Evolutionary conservation across 2,329 filamentous ascomycete genomes (phyloP), one percentile per base, ranked within the genome.

Genomic region (Nemania sp.): DNA sequence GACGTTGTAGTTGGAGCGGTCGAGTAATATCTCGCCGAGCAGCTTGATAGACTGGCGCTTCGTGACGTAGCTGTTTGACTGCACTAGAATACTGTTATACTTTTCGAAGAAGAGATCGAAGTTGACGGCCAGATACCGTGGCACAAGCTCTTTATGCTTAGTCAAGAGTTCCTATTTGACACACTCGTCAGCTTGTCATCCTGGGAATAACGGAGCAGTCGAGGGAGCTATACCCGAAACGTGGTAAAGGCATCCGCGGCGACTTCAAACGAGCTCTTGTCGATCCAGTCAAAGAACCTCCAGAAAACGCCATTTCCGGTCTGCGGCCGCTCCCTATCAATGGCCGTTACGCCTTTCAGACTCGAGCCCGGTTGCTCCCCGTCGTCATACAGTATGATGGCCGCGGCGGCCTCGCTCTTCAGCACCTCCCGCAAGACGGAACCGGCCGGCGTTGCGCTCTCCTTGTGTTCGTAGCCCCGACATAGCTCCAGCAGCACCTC

Each of bases 11-110:
- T 99, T 98, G 71, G 95, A 93, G 51, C 96, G 90, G 80, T 98
- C 96, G 38, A 99, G 87, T 64, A 99, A 83, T 55, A 99, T 93
- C 82, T 99, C 96, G 61, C 96, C 96, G 1, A 99, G 88, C 51
- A 99, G 87, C 80, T 99, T 99, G 82, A 98, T 98, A 18, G 94
- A 98, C 82, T 99, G 96, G 57, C 96, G 89, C 81, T 99, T 99
- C 27, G 96, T 99, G 70, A 99, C 96, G 78, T 99, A 99, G 78
- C 93, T 97, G 78, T 94, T 93, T 35, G 94, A 97, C 78, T 97
- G 93, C 43, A 98, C 89, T 35, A 99, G 86, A 26, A 92, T 89
- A 66, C 88, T 88, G 83, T 98, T 98, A 84, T 98, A 98, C 78
- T 90, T 91, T 64, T 89, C 85, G 81, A 99, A 99, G 84, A 99